Conservation (phyloP, 2,329 filamentous ascomycete genomes). For the Elsinoe necatrix region DNA sequence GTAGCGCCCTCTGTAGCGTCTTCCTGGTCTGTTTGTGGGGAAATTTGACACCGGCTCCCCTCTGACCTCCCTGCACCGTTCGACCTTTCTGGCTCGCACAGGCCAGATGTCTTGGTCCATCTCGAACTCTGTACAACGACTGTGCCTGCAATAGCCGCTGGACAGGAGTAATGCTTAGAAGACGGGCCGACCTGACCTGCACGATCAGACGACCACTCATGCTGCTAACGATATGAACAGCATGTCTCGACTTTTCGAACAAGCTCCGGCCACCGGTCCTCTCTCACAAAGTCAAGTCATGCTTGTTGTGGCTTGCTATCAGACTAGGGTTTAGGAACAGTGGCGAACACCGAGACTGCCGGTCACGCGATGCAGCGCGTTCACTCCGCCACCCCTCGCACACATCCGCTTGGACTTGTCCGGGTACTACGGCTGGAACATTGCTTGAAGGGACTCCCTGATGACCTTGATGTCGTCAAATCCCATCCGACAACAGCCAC, state of each 20-base stretch:
- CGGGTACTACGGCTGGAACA: not conserved
- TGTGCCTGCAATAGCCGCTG: slow-evolving; percentile 11
- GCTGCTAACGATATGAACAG: not conserved
- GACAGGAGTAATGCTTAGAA: not conserved
- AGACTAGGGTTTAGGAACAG: no score
- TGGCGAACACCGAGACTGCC: not conserved
- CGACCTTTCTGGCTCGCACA: not conserved
- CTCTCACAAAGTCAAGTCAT: not conserved
- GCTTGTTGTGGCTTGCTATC: no score
- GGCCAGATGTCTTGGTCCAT: slow-evolving; percentile 9
- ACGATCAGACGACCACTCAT: not conserved
- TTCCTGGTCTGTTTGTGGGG: not conserved
- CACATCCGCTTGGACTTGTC: not conserved
- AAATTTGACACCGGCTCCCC: slow-evolving; percentile 4
- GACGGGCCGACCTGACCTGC: not conserved
- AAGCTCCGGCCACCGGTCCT: not conserved
- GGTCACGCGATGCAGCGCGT: not conserved
- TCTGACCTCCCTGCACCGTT: slow-evolving; percentile 1
- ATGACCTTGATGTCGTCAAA: slow-evolving; percentile 35
- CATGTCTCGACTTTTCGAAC: not conserved
- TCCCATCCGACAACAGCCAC: slow-evolving; percentile 41
- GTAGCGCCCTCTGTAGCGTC: slow-evolving; percentile 7
- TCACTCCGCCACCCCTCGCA: not conserved
- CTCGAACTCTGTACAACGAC: slow-evolving; percentile 5
- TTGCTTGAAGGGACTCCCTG: slow-evolving; percentile 1